phyloP scores from a whole-genome alignment of 768 basidiomycete genomes.

The Boletus speciosus region DNA sequence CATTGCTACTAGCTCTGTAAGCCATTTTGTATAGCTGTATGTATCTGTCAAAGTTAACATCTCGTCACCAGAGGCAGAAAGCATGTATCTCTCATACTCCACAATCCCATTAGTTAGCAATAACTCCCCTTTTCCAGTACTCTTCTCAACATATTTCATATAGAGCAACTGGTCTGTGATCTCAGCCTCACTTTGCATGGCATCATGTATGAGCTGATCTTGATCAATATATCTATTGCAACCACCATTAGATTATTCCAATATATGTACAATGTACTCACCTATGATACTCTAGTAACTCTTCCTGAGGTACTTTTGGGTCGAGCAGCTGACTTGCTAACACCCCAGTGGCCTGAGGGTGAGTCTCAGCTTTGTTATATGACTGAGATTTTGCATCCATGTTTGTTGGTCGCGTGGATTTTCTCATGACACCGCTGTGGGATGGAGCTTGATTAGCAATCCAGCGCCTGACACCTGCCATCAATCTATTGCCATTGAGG shows the following conservation, averaged over 20 bases:
- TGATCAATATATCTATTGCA: slow-evolving; percentile 66
- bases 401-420: slow-evolving; percentile 35
- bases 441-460: slow-evolving; percentile 54
- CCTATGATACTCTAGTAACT: slow-evolving; percentile 73
- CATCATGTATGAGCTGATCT: slow-evolving; percentile 60
- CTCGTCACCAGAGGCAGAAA: slow-evolving; percentile 10
- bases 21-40: slow-evolving; percentile 22
- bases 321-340: slow-evolving; percentile 58
- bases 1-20: slow-evolving; percentile 7
- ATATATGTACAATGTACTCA: slow-evolving; percentile 26
- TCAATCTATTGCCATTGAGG: slow-evolving; percentile 44
- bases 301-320: slow-evolving; percentile 59
- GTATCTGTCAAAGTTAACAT: slow-evolving; percentile 1
- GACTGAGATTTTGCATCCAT: slow-evolving; percentile 24
- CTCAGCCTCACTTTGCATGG: slow-evolving; percentile 52
- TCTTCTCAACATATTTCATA: slow-evolving; percentile 46
- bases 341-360: slow-evolving; percentile 47
- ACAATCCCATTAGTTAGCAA: slow-evolving; percentile 9
- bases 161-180: slow-evolving; percentile 59
- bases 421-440: slow-evolving; percentile 37
- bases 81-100: slow-evolving; percentile 23
- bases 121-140: slow-evolving; percentile 17
- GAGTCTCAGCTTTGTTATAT: slow-evolving; percentile 28
- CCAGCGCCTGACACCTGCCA: slow-evolving; percentile 78
- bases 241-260: neutral